Evolutionary conservation across 257 asterid species (phyloP).

Genomic region (Striga asiatica): DNA sequence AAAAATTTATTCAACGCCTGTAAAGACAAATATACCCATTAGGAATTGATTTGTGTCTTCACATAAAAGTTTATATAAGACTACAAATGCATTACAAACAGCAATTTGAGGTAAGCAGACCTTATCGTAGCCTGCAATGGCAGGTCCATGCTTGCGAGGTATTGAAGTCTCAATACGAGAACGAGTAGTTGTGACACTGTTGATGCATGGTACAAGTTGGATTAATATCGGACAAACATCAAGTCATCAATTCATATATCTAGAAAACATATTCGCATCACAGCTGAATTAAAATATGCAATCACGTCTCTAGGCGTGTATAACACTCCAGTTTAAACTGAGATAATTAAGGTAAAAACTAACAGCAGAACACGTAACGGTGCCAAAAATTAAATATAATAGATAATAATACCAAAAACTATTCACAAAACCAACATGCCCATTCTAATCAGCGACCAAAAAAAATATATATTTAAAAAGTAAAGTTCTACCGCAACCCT

Average conservation of each 20-base stretch:
- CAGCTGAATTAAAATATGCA: not conserved
- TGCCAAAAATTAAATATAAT: too few relatives aligned
- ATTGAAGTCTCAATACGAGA: constrained; percentile 84
- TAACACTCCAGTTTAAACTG: not conserved
- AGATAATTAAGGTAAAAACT: not conserved
- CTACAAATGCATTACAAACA: not conserved
- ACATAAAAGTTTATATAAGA: not conserved
- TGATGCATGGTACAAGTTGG: constrained; percentile 17
- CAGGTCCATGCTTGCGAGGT: constrained; percentile 98
- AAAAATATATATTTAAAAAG: too few relatives aligned
- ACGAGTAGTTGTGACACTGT: constrained; percentile 79
- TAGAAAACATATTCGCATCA: not conserved
- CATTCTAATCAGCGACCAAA: not conserved
- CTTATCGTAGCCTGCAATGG: constrained; percentile 87
- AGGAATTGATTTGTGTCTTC: constrained; percentile 4
- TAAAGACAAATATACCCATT: constrained; percentile 8
- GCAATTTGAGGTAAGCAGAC: constrained; percentile 29
- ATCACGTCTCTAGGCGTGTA: not conserved
- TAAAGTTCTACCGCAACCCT: not conserved
- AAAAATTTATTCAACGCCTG: constrained; percentile 91
- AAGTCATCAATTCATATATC: not conserved
- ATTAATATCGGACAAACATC: constrained; percentile 5
- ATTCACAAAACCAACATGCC: not conserved
- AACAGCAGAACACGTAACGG: too few relatives aligned
- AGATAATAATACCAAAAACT: too few relatives aligned